phyloP scores from a whole-genome alignment of 2,329 filamentous ascomycete genomes.

The Ilyonectria robusta region DNA sequence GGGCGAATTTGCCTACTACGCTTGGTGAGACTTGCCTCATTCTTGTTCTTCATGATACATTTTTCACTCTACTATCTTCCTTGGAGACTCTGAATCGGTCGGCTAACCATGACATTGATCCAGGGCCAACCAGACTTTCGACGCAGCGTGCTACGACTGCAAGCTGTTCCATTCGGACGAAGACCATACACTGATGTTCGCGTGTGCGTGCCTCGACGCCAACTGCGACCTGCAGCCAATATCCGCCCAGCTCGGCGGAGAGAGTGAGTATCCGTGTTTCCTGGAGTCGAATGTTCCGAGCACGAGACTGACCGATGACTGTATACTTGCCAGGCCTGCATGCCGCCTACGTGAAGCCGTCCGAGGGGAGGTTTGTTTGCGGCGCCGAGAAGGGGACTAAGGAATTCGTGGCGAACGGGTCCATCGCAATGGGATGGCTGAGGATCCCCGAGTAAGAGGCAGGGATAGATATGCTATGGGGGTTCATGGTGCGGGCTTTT shows the following conservation, averaged over 20 bases:
- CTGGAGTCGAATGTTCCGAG: not conserved
- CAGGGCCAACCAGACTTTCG: not conserved
- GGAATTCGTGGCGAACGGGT: not conserved
- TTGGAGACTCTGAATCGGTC: not conserved
- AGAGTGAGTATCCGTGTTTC: not conserved
- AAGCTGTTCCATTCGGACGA: not conserved
- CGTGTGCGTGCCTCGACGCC: not conserved
- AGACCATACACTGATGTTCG: not conserved
- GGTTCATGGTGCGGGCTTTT: not conserved
- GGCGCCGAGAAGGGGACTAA: not conserved
- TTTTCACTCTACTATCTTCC: not conserved
- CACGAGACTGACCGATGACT: not conserved
- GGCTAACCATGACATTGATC: not conserved
- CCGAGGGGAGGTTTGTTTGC: not conserved
- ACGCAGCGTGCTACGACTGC: not conserved
- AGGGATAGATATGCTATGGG: not conserved
- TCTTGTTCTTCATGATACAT: slow-evolving; percentile 8
- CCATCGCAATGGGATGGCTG: not conserved
- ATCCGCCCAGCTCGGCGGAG: not conserved
- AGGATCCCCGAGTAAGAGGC: not conserved
- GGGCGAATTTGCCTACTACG: slow-evolving; percentile 36
- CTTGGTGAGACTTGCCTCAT: slow-evolving; percentile 21
- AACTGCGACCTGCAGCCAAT: not conserved
- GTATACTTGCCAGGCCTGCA: not conserved
- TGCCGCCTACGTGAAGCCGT: not conserved